Evolutionary conservation across 345 rosid genomes (phyloP).

Genomic region (Citrus mangshanensis): DNA sequence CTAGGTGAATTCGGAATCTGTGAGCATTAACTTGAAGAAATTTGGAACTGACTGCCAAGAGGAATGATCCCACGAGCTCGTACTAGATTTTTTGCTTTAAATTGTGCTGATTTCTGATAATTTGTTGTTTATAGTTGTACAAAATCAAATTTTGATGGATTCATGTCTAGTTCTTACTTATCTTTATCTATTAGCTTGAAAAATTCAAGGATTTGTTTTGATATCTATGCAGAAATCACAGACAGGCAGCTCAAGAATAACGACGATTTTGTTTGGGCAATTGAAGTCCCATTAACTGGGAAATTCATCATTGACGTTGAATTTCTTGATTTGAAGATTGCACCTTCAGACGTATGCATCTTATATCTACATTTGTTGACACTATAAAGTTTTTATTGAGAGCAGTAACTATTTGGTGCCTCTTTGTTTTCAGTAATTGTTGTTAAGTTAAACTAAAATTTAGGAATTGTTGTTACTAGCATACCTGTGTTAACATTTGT

Average conservation of each 20-base stretch:
- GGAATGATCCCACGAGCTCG: background rate
- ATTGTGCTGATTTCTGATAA: background rate
- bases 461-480: background rate
- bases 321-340: conserved; percentile 75
- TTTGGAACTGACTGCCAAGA: background rate
- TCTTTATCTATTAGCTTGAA: background rate
- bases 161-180: background rate
- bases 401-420: background rate
- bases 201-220: background rate
- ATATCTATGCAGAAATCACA: conserved; percentile 50
- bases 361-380: conserved; percentile 5
- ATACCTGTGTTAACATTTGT: conserved; percentile 7
- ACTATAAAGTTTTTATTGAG: background rate
- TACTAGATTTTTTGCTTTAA: background rate
- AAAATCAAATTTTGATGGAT: background rate
- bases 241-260: conserved; percentile 73
- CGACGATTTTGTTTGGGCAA: conserved; percentile 79
- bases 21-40: background rate
- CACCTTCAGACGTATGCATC: conserved; percentile 59
- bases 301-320: conserved; percentile 89
- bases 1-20: background rate
- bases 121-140: background rate
- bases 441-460: background rate
- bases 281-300: conserved; percentile 79
- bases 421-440: background rate